Conservation (phyloP, 1,139 yeast species). For the Magnusiomyces tetraspermus region DNA sequence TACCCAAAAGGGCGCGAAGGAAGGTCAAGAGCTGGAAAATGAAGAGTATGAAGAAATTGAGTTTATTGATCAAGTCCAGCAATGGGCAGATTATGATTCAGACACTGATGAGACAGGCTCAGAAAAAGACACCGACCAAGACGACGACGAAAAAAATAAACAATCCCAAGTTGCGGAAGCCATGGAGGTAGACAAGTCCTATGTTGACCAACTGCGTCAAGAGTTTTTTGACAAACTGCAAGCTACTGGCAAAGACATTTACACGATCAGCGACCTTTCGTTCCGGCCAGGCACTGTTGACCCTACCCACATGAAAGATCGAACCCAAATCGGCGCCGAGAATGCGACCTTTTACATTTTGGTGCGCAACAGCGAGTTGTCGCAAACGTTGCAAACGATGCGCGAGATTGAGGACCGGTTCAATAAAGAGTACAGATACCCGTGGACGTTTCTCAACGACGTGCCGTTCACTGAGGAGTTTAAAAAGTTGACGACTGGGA, state of each 20-base stretch:
- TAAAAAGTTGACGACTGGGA: constrained; percentile 51
- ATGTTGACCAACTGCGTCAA: too few species aligned
- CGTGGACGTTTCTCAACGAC: constrained; percentile 74
- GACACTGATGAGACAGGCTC: too few species aligned
- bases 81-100: neutral
- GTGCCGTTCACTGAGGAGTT: constrained; percentile 52
- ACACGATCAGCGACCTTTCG: constrained; percentile 17
- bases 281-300: constrained; percentile 19
- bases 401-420: constrained; percentile 56
- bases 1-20: too few species aligned
- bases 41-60: neutral
- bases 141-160: too few species aligned
- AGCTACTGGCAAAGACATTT: neutral
- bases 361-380: constrained; percentile 58
- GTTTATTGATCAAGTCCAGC: neutral
- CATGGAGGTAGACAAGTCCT: too few species aligned
- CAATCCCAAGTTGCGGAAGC: too few species aligned
- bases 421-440: constrained; percentile 61
- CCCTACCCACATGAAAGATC: constrained; percentile 19
- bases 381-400: constrained; percentile 55
- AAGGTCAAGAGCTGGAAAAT: neutral
- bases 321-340: constrained; percentile 39
- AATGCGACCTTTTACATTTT: constrained; percentile 65
- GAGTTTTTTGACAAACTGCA: too few species aligned
- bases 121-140: too few species aligned